Conservation (phyloP, 495 filamentous ascomycete species). For the Tuber borchii region DNA sequence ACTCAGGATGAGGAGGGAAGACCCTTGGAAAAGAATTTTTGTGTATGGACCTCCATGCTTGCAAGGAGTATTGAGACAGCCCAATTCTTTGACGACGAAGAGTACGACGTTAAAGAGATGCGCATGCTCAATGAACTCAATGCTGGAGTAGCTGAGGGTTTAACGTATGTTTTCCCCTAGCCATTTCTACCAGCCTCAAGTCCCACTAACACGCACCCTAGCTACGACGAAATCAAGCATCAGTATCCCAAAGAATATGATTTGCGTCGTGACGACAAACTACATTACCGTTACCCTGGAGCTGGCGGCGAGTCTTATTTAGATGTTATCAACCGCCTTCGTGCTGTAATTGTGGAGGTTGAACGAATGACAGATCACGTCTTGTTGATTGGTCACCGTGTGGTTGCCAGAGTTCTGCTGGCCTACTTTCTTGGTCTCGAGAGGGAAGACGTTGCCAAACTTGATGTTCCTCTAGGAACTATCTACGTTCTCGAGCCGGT, state of each 20-base stretch:
- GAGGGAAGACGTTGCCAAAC: slow-evolving; percentile 79
- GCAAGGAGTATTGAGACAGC: slow-evolving; percentile 77
- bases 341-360: slow-evolving; percentile 92
- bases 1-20: slow-evolving; percentile 47
- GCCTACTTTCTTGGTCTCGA: slow-evolving; percentile 92
- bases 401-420: slow-evolving; percentile 81
- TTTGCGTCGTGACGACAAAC: slow-evolving; percentile 69
- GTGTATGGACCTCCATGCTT: slow-evolving; percentile 97
- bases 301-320: slow-evolving; percentile 93
- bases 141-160: slow-evolving; percentile 82
- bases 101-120: slow-evolving; percentile 95
- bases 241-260: slow-evolving; percentile 70
- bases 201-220: background rate
- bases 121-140: slow-evolving; percentile 96
- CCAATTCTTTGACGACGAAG: slow-evolving; percentile 87
- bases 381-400: slow-evolving; percentile 81
- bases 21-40: slow-evolving; percentile 76
- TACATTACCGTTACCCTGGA: slow-evolving; percentile 89
- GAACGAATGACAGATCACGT: slow-evolving; percentile 96
- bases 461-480: slow-evolving; percentile 87
- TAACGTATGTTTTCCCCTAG: slow-evolving; percentile 50
- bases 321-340: slow-evolving; percentile 89
- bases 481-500: slow-evolving; percentile 84
- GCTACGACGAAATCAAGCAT: slow-evolving; percentile 73
- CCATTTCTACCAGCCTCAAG: no score